Percentiles rank a stretch among this genome's conserved stretches.
Conservation (phyloP, 2,329 filamentous ascomycete species). For the Sordariomycetes sp. region DNA sequence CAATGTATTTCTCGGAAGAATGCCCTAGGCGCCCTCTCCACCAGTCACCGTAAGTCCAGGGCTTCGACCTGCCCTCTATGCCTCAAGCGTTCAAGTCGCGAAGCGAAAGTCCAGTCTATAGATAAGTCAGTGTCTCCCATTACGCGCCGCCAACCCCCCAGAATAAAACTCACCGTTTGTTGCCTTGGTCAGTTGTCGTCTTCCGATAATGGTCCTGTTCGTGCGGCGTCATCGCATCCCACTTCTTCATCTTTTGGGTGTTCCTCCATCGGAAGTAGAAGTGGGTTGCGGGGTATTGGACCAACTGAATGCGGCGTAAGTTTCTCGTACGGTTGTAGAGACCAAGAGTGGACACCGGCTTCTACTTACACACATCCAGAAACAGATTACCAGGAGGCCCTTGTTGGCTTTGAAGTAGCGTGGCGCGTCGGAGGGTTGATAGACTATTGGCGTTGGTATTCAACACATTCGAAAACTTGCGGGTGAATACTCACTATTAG, state of each 20-base stretch:
- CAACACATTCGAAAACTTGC: not conserved
- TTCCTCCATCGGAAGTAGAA: conserved; percentile 29
- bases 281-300: conserved; percentile 24
- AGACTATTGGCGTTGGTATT: conserved; percentile 15
- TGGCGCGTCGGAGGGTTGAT: conserved; percentile 21
- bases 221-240: conserved; percentile 7
- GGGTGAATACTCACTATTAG: conserved; percentile 19
- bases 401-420: conserved; percentile 27
- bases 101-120: conserved; percentile 1
- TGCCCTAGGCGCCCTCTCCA: too few species aligned
- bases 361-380: conserved; percentile 26
- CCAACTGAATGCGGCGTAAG: conserved; percentile 11
- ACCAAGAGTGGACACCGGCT: not conserved
- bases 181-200: conserved; percentile 10
- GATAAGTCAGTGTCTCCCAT: not conserved
- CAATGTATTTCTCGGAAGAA: too few species aligned
- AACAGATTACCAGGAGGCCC: conserved; percentile 21
- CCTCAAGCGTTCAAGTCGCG: not conserved
- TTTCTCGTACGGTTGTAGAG: too few species aligned
- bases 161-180: conserved; percentile 12
- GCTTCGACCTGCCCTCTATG: too few species aligned
- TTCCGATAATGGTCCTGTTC: conserved; percentile 8
- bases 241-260: conserved; percentile 5
- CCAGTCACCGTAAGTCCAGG: too few species aligned
- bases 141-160: too few species aligned